Conservation (phyloP, 2,329 filamentous ascomycete species). For the Pseudogymnoascus sp. region DNA sequence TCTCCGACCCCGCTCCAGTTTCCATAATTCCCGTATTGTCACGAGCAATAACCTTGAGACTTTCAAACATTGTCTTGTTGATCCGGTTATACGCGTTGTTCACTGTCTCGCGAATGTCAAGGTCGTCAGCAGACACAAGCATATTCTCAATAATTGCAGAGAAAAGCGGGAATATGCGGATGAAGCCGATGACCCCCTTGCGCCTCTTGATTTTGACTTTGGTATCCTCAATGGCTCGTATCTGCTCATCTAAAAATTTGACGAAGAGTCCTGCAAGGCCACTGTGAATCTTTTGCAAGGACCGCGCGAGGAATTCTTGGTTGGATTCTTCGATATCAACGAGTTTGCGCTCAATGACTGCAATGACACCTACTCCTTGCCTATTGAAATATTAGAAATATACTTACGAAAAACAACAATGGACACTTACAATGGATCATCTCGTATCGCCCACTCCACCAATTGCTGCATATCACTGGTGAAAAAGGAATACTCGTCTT, state of each 20-base stretch:
- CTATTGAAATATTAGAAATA: constrained; percentile 34
- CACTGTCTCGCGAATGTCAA: constrained; percentile 65
- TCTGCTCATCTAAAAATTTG: constrained; percentile 89
- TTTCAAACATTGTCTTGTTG: constrained; percentile 94
- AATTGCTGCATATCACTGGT: constrained; percentile 68
- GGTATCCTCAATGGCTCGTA: constrained; percentile 91
- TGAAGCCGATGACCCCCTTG: constrained; percentile 91
- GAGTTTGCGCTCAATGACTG: constrained; percentile 69
- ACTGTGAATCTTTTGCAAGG: constrained; percentile 70
- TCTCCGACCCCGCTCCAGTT: constrained; percentile 60
- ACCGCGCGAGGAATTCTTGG: constrained; percentile 78
- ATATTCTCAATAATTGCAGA: constrained; percentile 76
- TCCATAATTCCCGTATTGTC: constrained; percentile 48
- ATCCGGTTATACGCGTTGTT: constrained; percentile 83
- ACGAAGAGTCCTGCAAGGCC: constrained; percentile 67
- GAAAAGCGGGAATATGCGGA: constrained; percentile 86
- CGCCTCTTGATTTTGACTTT: constrained; percentile 99
- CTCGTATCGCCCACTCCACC: constrained; percentile 72
- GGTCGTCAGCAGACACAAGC: constrained; percentile 51
- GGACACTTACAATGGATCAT: constrained; percentile 72
- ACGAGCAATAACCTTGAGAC: constrained; percentile 82
- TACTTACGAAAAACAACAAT: neutral
- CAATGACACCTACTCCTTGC: constrained; percentile 83
- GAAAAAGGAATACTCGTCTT: constrained; percentile 77
- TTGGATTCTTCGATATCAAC: constrained; percentile 77